These are phyloP conservation scores for Paraconiothyrium sp. DNA, from an alignment of 2,329 filamentous ascomycete species.

Conservation along the genomic window DNA sequence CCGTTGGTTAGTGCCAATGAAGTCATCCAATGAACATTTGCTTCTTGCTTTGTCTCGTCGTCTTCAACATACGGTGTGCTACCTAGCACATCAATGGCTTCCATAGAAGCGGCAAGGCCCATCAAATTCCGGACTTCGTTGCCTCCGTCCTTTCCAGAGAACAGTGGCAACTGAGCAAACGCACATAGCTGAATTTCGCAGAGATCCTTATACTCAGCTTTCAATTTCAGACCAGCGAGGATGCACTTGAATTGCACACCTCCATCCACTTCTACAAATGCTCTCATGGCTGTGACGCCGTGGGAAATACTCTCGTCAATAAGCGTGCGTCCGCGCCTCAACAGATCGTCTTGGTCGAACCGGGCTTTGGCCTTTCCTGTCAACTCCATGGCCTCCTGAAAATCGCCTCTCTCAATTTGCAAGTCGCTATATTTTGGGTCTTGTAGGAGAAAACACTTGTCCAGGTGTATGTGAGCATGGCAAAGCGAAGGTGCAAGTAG, in stretches of 20 bases:
- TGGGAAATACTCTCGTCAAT: conserved; percentile 70
- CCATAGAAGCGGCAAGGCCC: conserved; percentile 52
- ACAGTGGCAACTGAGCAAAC: conserved; percentile 76
- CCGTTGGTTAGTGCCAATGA: conserved; percentile 59
- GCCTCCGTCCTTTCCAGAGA: conserved; percentile 63
- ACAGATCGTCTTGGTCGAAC: conserved; percentile 70
- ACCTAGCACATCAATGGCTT: conserved; percentile 68
- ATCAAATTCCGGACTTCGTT: conserved; percentile 63
- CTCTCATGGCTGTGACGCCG: conserved; percentile 74
- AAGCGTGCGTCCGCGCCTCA: conserved; percentile 70
- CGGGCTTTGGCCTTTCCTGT: conserved; percentile 69
- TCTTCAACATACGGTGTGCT: conserved; percentile 76
- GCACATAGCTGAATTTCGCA: conserved; percentile 73
- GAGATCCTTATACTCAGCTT: conserved; percentile 61
- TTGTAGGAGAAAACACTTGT: conserved; percentile 70
- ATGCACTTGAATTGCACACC: conserved; percentile 68
- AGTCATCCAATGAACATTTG: conserved; percentile 72
- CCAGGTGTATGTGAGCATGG: conserved; percentile 78
- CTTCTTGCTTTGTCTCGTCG: conserved; percentile 56
- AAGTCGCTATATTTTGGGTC: conserved; percentile 69
- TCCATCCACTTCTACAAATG: conserved; percentile 76
- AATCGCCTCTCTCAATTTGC: conserved; percentile 68
- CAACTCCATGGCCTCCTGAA: conserved; percentile 70
- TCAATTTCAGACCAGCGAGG: conserved; percentile 66
- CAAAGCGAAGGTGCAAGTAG: conserved; percentile 68